Base-by-base conservation (phyloP, 495 filamentous ascomycete species). In the Rusavskia elegans region DNA sequence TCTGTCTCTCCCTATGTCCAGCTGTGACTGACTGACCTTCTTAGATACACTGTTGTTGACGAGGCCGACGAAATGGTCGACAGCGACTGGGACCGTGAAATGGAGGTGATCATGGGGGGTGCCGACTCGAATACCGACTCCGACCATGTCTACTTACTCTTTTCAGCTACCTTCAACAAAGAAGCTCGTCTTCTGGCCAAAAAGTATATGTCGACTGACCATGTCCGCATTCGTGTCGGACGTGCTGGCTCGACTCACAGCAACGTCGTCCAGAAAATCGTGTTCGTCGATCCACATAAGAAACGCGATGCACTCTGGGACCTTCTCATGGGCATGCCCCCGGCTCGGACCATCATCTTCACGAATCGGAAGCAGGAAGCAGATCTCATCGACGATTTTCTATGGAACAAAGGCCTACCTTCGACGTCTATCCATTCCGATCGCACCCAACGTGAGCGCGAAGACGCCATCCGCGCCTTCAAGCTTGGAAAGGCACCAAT, bases 21-120 rank as follows among this genome's bases (percentile, higher is more conserved):
- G 25, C 25, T 27, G 25, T 27, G 2, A 27, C 25, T 27, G 25
- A 27, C 25, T 27, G 25, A 27, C 7, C 1, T 27, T 27, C 25
- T 27, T 6, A 85, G 80, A 57, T 86, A 78, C 66, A 82, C 92
- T 55, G 79, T 98, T 51, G 83, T 98, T 54, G 92, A 97, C 50
- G 92, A 98, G 63, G 92, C 92, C 1, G 92, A 98, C 63, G 89
- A 96, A 68, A 79, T 97, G 73, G 76, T 98, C 0, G 63, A 81
- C 5, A 38, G 65, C 0, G 85, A 87, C 59, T 95, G 89, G 87
- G 72, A 83, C 45, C 66, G 74, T 0, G 79, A 86, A 1, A 71
- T 95, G 48, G 67, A 70, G 14, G 71, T 75, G 54, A 82, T 95
- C 50, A 79, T 95, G 71, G 69, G 74, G 51, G 86, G 86, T 50